Evolutionary conservation across 345 rosid genomes (phyloP).

Genomic region (Iberis pinnata): DNA sequence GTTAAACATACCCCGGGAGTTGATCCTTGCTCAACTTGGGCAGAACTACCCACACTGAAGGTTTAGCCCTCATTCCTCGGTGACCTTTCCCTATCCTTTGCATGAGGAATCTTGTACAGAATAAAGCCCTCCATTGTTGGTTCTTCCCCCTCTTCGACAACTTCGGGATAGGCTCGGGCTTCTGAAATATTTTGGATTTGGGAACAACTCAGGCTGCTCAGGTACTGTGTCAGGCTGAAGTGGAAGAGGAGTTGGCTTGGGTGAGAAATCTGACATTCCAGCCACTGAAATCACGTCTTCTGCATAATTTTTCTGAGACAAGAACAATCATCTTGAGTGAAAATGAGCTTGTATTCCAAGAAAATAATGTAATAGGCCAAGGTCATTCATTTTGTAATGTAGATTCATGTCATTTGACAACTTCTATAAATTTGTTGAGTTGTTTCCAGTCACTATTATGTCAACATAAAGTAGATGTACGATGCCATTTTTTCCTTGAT

Average conservation of each 20-base stretch:
- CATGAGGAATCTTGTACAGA: no score
- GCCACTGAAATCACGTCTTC: background rate
- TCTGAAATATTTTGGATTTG: no score
- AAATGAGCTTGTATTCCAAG: background rate
- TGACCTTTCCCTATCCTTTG: no score
- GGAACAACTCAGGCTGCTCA: background rate
- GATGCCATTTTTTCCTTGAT: background rate
- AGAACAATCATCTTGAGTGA: background rate
- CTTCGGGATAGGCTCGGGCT: no score
- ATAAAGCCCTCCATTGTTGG: no score
- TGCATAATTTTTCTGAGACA: background rate
- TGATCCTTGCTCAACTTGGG: no score
- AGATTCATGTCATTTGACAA: no score
- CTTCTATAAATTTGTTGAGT: background rate
- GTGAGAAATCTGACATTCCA: background rate
- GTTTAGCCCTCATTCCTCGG: no score
- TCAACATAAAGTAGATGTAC: background rate
- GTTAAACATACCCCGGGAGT: no score
- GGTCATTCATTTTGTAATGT: background rate
- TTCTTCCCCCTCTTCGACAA: no score
- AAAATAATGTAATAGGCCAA: background rate
- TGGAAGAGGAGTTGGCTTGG: background rate
- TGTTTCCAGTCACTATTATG: background rate
- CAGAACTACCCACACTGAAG: no score
- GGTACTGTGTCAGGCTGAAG: background rate